Evolutionary conservation across 805 yeast genomes (phyloP), one percentile per base, ranked within the genome.

Genomic region (Saturnispora ahearnii): DNA sequence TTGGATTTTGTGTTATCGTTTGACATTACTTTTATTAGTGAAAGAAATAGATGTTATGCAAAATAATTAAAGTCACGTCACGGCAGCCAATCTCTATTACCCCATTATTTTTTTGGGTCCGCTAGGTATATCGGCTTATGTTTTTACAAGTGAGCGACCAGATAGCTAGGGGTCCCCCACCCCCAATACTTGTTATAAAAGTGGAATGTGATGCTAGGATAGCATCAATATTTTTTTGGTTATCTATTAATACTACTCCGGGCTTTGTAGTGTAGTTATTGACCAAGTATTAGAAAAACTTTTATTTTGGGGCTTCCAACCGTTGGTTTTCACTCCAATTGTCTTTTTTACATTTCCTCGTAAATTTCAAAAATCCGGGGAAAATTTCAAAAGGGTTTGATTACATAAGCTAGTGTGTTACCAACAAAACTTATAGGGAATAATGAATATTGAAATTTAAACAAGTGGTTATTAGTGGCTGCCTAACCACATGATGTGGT

Each of bases 401-500:
- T 38, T 38, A 38, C n/a, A 18, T 38, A 22, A 38, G 42, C 42
- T 15, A 7, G 15, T 34, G 24, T 22, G 18, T 36, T 36, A 18
- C 10, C 22, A 15, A 36, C 22, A 36, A 18, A 36, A 13, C 5
- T 18, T 18, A 18, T 18, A 18, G 18, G 12, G 22, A 7, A 36
- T 18, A 4, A 22, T 8, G 21, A 36, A 15, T 18, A 36, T 36
- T 26, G 29, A 26, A 6, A 3, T 26, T 26, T 26, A 26, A 26
- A 26, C 29, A 26, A 26, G 29, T 26, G 29, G 29, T 6, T 26
- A 26, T 26, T 28, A 34, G 15, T 43, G 40, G 37, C 44, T 49
- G 12, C 51, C 33, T 6, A 64, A 51, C 68, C 68, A 64, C 41
- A 58, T 45, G 11, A 64, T 49, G 48, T 64, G 68, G 38, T 60